Evolutionary conservation across 495 filamentous ascomycete species (phyloP).

Genomic region (Neurospora cerealis): DNA sequence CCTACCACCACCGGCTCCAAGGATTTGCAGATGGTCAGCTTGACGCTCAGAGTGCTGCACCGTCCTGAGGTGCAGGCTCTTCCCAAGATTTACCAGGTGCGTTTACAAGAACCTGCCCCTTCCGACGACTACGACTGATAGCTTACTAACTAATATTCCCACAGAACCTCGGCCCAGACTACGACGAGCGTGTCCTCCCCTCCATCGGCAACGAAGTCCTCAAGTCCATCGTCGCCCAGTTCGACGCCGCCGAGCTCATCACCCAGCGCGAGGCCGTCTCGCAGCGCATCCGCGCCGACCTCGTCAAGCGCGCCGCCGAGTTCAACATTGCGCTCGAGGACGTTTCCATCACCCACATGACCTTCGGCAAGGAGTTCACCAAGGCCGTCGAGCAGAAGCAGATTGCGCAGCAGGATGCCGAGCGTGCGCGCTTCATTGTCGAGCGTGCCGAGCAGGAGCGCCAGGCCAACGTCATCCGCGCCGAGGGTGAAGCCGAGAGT

Average conservation of each 20-base stretch:
- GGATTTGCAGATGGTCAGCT: slow-evolving; percentile 99
- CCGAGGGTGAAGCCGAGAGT: slow-evolving; percentile 93
- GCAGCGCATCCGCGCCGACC: slow-evolving; percentile 88
- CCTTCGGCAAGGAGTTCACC: slow-evolving; percentile 98
- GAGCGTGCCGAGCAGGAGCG: slow-evolving; percentile 98
- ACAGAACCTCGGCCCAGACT: slow-evolving; percentile 79
- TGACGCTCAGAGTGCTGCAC: slow-evolving; percentile 93
- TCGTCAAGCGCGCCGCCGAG: slow-evolving; percentile 89
- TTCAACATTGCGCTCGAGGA: slow-evolving; percentile 99
- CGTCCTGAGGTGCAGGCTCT: slow-evolving; percentile 84
- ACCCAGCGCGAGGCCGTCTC: slow-evolving; percentile 95
- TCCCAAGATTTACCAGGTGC: slow-evolving; percentile 97
- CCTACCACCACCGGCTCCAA: slow-evolving; percentile 97
- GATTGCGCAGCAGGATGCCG: slow-evolving; percentile 98
- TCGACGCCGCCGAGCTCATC: slow-evolving; percentile 98
- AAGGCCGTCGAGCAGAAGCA: slow-evolving; percentile 99
- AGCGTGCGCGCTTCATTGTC: slow-evolving; percentile 94
- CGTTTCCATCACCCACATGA: slow-evolving; percentile 99
- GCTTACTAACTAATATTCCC: not conserved
- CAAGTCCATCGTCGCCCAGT: slow-evolving; percentile 97
- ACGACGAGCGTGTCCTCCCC: slow-evolving; percentile 97
- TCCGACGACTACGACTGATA: not conserved
- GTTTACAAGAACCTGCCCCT: slow-evolving; percentile 6
- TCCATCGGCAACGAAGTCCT: slow-evolving; percentile 99
- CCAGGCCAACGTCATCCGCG: slow-evolving; percentile 95